Evolutionary conservation across 2,329 filamentous ascomycete species (phyloP).

Genomic region (Sarocladiaceae sp.): DNA sequence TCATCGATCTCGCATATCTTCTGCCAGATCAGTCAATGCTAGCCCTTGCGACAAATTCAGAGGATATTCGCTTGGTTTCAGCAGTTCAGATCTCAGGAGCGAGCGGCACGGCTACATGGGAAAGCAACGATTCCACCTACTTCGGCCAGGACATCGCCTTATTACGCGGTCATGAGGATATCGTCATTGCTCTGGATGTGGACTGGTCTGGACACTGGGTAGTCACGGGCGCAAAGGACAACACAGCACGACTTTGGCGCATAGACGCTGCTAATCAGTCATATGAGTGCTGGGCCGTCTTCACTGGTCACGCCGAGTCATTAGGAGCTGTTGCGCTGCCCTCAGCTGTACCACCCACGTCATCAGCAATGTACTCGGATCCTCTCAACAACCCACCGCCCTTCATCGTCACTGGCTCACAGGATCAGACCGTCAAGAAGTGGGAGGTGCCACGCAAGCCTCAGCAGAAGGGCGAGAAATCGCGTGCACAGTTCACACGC

Average conservation of each 20-base stretch:
- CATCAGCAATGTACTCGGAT: constrained; percentile 63
- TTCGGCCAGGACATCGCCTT: constrained; percentile 87
- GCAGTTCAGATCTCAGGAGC: constrained; percentile 38
- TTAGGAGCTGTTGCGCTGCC: constrained; percentile 84
- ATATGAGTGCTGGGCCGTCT: constrained; percentile 72
- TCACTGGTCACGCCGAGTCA: constrained; percentile 91
- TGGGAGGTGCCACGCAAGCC: constrained; percentile 70
- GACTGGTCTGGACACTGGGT: constrained; percentile 98
- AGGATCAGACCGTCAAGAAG: constrained; percentile 91
- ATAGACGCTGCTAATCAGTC: constrained; percentile 70
- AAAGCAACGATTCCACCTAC: constrained; percentile 41
- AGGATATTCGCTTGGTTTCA: constrained; percentile 84
- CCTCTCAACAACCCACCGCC: constrained; percentile 74
- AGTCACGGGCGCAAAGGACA: constrained; percentile 93
- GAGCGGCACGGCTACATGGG: constrained; percentile 15
- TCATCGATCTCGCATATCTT: constrained; percentile 88
- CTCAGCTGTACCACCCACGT: constrained; percentile 57
- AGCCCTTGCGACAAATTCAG: constrained; percentile 89
- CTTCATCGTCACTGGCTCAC: constrained; percentile 86
- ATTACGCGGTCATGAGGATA: constrained; percentile 87
- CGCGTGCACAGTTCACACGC: constrained; percentile 72
- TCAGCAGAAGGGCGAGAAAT: constrained; percentile 37
- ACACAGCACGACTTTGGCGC: constrained; percentile 85
- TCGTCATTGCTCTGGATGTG: constrained; percentile 87
- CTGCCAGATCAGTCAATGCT: constrained; percentile 74